Evolutionary conservation across 2,329 filamentous ascomycete genomes (phyloP), one percentile per base, ranked within the genome.

Genomic region (Alternaria solani): DNA sequence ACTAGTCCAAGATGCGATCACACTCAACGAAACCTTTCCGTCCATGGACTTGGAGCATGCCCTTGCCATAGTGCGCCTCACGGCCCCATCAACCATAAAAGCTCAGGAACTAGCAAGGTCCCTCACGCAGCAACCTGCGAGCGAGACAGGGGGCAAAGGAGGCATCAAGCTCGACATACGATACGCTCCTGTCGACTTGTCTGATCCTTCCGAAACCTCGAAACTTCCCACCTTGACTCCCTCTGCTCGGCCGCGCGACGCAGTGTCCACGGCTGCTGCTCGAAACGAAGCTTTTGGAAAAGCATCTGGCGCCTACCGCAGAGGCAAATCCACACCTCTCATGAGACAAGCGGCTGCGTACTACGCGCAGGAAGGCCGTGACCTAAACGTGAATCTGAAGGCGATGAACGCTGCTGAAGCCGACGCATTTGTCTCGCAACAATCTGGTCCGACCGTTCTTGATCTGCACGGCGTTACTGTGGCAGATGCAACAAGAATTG

Each of bases 381-480:
- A 92, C 47, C 85, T 88, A 59, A 82, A 86, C 5, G 84, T 82
- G 12, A 81, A 82, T 43, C 86, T 88, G 2, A 85, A 86, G 62
- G 81, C 81, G 18, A 85, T 88, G n/a, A 82, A 83, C 18, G 88
- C 88, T n/a, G 82, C 83, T 0, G 88, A 88, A 1, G 92, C 93
- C 1, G 90, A 95, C 69, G 79, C 85, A 0, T 83, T 90, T 4
- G 94, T 94, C 1, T 84, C 88, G 11, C 74, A 80, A 9, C 90
- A 93, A 72, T 94, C 91, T 51, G 92, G 91, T 51, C 84, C 83
- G 0, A 82, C 79, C 1, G 81, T 84, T 20, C 82, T 96, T 7
- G 94, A 98, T 76, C 81, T 98, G 26, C 94, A 98, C 75, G 92
- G 93, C 6, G 88, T 97, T 5, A 88, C 85, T 44, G 93, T 97